Evolutionary conservation across 2,329 filamentous ascomycete species (phyloP).

Genomic region (Calonectria multiphialidica): DNA sequence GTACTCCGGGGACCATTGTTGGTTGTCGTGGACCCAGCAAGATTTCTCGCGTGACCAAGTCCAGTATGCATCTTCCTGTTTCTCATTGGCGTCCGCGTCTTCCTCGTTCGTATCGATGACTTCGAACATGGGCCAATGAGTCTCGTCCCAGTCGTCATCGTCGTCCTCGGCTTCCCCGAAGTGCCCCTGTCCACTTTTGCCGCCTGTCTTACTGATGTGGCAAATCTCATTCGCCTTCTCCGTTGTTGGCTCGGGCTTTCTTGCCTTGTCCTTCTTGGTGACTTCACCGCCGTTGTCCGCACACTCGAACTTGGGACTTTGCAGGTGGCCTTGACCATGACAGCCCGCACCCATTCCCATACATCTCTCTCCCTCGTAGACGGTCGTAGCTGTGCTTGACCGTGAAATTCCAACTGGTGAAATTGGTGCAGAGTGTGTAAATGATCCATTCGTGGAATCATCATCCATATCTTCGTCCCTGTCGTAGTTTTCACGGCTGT

Average conservation of each 20-base stretch:
- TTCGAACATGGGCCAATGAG: neutral
- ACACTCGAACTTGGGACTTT: neutral
- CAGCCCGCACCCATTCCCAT: neutral
- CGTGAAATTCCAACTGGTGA: neutral
- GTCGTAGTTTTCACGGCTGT: neutral
- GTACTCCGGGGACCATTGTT: conserved; percentile 1
- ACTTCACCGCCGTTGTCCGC: neutral
- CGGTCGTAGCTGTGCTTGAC: neutral
- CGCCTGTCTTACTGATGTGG: neutral
- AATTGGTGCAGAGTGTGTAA: neutral
- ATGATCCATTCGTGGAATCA: neutral
- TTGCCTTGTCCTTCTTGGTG: neutral
- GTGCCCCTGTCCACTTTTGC: neutral
- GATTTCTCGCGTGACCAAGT: conserved; percentile 13
- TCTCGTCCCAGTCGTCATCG: neutral
- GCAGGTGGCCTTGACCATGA: neutral
- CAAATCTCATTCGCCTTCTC: neutral
- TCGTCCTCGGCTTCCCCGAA: neutral
- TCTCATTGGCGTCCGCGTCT: neutral
- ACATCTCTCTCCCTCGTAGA: neutral
- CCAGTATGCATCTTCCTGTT: conserved; percentile 16
- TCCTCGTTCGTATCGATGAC: neutral
- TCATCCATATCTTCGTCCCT: neutral
- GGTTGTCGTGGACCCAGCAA: neutral
- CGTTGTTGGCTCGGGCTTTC: neutral